These are phyloP conservation scores for Venturia pyrina DNA, from an alignment of 2,329 filamentous ascomycete species.

Conservation along the genomic window DNA sequence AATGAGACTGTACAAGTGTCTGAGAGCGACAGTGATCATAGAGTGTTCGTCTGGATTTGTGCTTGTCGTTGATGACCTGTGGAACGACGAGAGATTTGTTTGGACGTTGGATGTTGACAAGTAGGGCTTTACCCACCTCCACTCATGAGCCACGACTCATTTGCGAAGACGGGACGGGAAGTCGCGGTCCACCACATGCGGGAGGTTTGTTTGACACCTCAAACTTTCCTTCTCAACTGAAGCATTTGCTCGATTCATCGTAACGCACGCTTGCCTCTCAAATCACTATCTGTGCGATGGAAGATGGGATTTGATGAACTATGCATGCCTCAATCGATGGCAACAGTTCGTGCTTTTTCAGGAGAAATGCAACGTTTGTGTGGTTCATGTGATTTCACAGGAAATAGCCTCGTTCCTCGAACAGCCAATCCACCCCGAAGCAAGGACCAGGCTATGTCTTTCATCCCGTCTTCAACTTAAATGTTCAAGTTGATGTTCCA, in stretches of 20 bases:
- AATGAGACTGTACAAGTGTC: too few species aligned
- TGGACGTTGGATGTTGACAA: too few species aligned
- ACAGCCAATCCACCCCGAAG: neutral
- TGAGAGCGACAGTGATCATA: too few species aligned
- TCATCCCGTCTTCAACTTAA: neutral
- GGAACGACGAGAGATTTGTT: neutral
- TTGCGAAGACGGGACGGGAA: neutral
- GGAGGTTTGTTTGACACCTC: neutral
- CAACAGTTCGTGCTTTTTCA: neutral
- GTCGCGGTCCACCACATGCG: neutral
- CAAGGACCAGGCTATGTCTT: too few species aligned
- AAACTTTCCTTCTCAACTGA: neutral
- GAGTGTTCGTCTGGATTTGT: neutral
- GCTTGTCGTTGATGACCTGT: neutral
- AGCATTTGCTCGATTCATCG: neutral
- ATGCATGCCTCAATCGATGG: neutral
- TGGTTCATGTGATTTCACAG: too few species aligned
- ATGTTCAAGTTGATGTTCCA: neutral
- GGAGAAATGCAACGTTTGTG: too few species aligned
- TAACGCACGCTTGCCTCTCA: neutral
- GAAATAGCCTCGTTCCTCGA: neutral
- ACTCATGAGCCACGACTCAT: neutral
- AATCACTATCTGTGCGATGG: neutral
- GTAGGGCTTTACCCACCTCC: neutral
- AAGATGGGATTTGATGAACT: neutral